Percentiles rank a stretch among this genome's conserved stretches.
phyloP scores from a whole-genome alignment of 805 yeast genomes.

The Metschnikowia peoriensis region DNA sequence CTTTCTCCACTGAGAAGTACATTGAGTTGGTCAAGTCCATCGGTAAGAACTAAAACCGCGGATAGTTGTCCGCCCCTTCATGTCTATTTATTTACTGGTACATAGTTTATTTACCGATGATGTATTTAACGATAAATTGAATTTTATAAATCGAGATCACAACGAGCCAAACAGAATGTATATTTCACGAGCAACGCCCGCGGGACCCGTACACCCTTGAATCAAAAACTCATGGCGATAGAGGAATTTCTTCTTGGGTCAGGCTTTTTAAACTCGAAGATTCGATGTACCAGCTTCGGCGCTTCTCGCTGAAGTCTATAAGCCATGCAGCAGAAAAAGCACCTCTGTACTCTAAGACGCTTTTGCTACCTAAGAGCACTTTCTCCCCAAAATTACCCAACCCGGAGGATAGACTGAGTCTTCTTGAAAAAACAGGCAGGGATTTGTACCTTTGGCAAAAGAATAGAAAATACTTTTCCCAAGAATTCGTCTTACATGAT shows the following conservation, averaged over 20 bases:
- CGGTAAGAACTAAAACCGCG: conserved; percentile 17
- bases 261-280: not conserved
- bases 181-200: not conserved
- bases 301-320: conserved; percentile 7
- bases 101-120: conserved; percentile 10
- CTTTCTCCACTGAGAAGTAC: conserved; percentile 31
- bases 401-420: conserved; percentile 31
- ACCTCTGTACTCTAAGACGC: conserved; percentile 46
- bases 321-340: conserved; percentile 2
- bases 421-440: conserved; percentile 53
- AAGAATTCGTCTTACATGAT: conserved; percentile 75
- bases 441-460: conserved; percentile 64
- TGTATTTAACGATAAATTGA: conserved; percentile 10
- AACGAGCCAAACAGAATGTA: not conserved
- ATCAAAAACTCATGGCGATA: not conserved
- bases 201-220: not conserved
- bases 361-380: conserved; percentile 64
- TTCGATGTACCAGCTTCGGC: conserved; percentile 3
- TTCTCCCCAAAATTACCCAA: conserved; percentile 55
- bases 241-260: not conserved
- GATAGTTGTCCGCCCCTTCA: conserved; percentile 1
- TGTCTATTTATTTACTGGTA: conserved; percentile 18
- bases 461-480: conserved; percentile 8
- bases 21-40: conserved; percentile 24
- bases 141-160: too few relatives aligned